Percentiles rank a stretch among this genome's conserved stretches.
Conservation (phyloP, 306 rosid species). For the Acmispon strigosus region DNA sequence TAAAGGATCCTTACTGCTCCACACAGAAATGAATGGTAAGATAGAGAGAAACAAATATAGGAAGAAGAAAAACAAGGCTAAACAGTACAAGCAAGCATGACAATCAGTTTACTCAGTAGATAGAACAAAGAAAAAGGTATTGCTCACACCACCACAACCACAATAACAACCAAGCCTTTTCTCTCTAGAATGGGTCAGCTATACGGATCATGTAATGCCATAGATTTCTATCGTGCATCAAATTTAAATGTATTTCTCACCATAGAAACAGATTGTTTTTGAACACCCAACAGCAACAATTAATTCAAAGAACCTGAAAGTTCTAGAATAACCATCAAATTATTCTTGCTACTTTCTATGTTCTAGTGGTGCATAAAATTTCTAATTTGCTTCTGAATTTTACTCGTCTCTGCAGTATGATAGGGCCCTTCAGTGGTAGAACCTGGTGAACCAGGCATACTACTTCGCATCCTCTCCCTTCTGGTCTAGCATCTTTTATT, state of each 20-base stretch:
- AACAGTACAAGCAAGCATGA: constrained; percentile 13
- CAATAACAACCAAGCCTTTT: too few relatives aligned
- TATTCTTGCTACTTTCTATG: background rate
- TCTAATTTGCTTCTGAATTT: background rate
- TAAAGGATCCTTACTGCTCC: constrained; percentile 61
- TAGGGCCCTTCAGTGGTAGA: too few relatives aligned
- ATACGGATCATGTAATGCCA: too few relatives aligned
- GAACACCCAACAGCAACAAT: background rate
- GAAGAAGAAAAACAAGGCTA: constrained; percentile 9
- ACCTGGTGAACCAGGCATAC: too few relatives aligned
- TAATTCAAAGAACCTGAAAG: background rate
- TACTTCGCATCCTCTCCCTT: too few relatives aligned
- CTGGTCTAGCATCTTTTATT: too few relatives aligned
- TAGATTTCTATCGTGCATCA: too few relatives aligned
- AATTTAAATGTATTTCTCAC: too few relatives aligned
- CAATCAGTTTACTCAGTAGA: constrained; percentile 7
- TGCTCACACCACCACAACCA: background rate
- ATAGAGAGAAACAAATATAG: constrained; percentile 14
- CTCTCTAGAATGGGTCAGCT: too few relatives aligned
- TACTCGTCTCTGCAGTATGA: background rate
- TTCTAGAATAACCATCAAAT: background rate
- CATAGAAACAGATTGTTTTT: background rate
- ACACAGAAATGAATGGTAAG: constrained; percentile 47
- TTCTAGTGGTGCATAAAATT: background rate
- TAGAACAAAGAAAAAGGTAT: background rate